These are phyloP conservation scores for Neofusicoccum sp. DNA, from an alignment of 2,329 filamentous ascomycete genomes.

Conservation along the genomic window DNA sequence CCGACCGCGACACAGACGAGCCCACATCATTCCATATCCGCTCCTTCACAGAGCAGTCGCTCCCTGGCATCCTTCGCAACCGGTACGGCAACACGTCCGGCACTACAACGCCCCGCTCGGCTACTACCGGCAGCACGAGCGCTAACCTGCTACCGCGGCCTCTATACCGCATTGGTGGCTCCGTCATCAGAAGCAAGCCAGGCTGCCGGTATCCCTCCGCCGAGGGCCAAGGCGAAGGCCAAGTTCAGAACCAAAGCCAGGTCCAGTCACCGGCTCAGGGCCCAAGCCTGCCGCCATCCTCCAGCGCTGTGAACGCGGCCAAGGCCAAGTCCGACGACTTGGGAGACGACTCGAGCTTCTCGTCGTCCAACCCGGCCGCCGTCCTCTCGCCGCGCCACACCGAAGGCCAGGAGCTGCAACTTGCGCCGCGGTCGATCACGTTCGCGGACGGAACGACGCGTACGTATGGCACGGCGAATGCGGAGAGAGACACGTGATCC, in stretches of 20 bases:
- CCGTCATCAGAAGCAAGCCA: conserved; percentile 28
- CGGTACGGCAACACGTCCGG: conserved; percentile 21
- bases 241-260: too few species aligned
- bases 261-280: too few species aligned
- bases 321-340: neutral
- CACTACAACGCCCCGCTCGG: neutral
- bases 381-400: neutral
- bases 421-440: neutral
- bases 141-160: conserved; percentile 28
- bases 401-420: neutral
- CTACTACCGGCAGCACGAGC: conserved; percentile 20
- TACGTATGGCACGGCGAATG: neutral
- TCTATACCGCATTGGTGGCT: conserved; percentile 36
- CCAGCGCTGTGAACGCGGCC: neutral
- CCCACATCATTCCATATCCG: conserved; percentile 33
- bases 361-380: neutral
- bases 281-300: neutral
- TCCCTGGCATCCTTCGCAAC: conserved; percentile 27
- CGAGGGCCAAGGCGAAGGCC: neutral
- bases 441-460: conserved; percentile 2
- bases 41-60: conserved; percentile 24
- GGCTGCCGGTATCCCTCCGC: neutral
- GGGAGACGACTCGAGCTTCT: conserved; percentile 1
- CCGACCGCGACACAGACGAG: conserved; percentile 23
- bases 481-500: neutral